Evolutionary conservation across 305 asterid species (phyloP).

Genomic region (Andrographis paniculata): DNA sequence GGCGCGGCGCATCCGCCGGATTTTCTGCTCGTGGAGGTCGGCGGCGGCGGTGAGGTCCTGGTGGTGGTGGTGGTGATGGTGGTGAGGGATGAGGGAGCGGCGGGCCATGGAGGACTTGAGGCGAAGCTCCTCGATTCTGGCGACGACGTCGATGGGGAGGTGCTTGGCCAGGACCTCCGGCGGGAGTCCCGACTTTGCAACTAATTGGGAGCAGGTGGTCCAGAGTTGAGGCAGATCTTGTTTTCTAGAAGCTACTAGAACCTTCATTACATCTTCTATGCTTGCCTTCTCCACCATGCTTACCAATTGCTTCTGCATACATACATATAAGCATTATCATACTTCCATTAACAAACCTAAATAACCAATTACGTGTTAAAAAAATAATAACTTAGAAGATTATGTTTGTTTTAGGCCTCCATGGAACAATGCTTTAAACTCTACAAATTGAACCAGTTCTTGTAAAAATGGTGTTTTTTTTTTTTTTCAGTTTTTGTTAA

Average conservation of each 20-base stretch:
- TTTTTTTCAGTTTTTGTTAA: no score
- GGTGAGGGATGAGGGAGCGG: constrained; percentile 30
- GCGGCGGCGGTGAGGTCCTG: constrained; percentile 31
- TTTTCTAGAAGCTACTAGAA: constrained; percentile 73
- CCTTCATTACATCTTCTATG: constrained; percentile 94
- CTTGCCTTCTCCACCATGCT: constrained; percentile 92
- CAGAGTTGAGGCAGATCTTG: constrained; percentile 89
- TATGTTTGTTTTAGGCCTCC: no score
- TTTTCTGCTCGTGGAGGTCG: constrained; percentile 36
- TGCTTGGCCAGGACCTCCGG: constrained; percentile 83
- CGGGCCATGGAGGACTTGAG: constrained; percentile 59
- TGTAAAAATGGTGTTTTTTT: no score
- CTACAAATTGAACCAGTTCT: no score
- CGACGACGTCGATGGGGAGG: constrained; percentile 76
- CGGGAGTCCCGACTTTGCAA: constrained; percentile 86
- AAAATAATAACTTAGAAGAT: no score
- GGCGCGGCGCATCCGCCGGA: constrained; percentile 91
- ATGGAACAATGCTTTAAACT: no score
- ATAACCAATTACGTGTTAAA: no score
- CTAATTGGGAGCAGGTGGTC: constrained; percentile 81
- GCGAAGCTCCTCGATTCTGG: constrained; percentile 84
- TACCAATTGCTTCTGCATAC: constrained; percentile 62
- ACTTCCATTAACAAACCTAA: no score
- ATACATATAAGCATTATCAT: background rate
- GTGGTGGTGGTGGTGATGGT: constrained; percentile 25